These are phyloP conservation scores for Ambispora gerdemannii DNA, from an alignment of 192 early-diverging fungal genomes.

Conservation along the genomic window DNA sequence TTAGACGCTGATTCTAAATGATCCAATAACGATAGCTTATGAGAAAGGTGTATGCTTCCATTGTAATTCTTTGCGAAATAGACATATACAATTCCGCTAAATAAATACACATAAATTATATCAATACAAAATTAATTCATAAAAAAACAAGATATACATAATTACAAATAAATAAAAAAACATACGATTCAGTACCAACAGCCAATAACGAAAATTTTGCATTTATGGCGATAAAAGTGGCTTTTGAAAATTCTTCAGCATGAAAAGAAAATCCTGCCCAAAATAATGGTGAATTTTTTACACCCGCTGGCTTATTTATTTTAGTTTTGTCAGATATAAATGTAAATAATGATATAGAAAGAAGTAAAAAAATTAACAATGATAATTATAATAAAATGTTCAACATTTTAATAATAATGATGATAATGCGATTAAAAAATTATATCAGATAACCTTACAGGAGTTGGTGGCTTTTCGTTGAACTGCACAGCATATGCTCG, in stretches of 20 bases:
- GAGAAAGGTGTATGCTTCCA: slow-evolving; percentile 45
- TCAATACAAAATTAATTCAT: neutral
- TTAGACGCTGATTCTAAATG: slow-evolving; percentile 24
- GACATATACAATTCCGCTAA: slow-evolving; percentile 51
- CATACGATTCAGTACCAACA: slow-evolving; percentile 59
- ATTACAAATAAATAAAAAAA: slow-evolving; percentile 28
- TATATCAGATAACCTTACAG: slow-evolving; percentile 31
- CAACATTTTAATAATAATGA: neutral
- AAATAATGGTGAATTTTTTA: slow-evolving; percentile 12
- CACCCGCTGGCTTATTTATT: neutral
- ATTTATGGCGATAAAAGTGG: slow-evolving; percentile 66
- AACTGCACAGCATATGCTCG: slow-evolving; percentile 61
- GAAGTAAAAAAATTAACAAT: neutral
- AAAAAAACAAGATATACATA: neutral
- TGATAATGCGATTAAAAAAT: slow-evolving; percentile 4
- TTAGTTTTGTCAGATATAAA: neutral
- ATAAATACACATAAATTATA: neutral
- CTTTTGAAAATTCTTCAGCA: slow-evolving; percentile 36
- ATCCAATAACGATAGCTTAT: slow-evolving; percentile 37
- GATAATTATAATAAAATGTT: neutral
- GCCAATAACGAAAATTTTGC: slow-evolving; percentile 66
- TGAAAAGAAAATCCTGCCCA: slow-evolving; percentile 58
- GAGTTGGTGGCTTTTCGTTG: slow-evolving; percentile 32
- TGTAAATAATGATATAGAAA: neutral
- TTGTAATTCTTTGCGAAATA: slow-evolving; percentile 53